Percentiles rank a stretch among this genome's conserved stretches.
Evolutionary conservation across 305 asterid genomes (phyloP).

Genomic region (Salvia sclarea): DNA sequence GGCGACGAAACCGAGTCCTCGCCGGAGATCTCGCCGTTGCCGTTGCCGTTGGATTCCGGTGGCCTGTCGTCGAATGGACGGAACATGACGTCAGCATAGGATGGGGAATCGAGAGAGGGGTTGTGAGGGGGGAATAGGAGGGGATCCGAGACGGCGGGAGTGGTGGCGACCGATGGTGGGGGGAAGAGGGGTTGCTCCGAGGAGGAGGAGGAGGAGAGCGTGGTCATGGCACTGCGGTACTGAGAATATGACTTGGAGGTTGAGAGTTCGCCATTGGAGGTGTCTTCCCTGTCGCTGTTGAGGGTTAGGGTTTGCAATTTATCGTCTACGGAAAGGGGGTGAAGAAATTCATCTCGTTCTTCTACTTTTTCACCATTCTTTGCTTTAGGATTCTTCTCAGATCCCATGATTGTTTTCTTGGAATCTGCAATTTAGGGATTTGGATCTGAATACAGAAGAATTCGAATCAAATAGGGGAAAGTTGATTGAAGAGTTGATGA

Average conservation of each 20-base stretch:
- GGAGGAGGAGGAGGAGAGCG: slow-evolving; percentile 52
- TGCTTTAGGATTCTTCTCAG: slow-evolving; percentile 38
- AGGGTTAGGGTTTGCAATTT: slow-evolving; percentile 65
- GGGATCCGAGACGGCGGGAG: slow-evolving; percentile 60
- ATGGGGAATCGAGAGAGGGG: slow-evolving; percentile 46
- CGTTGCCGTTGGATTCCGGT: slow-evolving; percentile 49
- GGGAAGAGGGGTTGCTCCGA: slow-evolving; percentile 48
- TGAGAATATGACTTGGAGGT: slow-evolving; percentile 60
- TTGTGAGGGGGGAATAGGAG: slow-evolving; percentile 45
- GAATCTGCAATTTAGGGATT: not conserved
- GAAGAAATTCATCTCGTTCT: slow-evolving; percentile 31
- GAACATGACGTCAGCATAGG: slow-evolving; percentile 53
- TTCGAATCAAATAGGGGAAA: not conserved
- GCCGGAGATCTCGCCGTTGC: slow-evolving; percentile 39
- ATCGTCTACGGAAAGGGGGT: slow-evolving; percentile 48
- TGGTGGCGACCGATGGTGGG: slow-evolving; percentile 47
- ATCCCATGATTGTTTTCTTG: slow-evolving; percentile 48
- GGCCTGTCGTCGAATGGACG: slow-evolving; percentile 43
- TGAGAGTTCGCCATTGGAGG: slow-evolving; percentile 43
- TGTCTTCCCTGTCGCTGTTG: slow-evolving; percentile 37
- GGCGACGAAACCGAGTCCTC: slow-evolving; percentile 38
- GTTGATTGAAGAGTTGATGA: slow-evolving; percentile 9
- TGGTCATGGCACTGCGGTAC: slow-evolving; percentile 72
- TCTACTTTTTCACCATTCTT: slow-evolving; percentile 28
- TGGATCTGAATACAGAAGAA: slow-evolving; percentile 22